phyloP scores from a whole-genome alignment of 1,139 yeast species.

The Pichia norvegensis region DNA sequence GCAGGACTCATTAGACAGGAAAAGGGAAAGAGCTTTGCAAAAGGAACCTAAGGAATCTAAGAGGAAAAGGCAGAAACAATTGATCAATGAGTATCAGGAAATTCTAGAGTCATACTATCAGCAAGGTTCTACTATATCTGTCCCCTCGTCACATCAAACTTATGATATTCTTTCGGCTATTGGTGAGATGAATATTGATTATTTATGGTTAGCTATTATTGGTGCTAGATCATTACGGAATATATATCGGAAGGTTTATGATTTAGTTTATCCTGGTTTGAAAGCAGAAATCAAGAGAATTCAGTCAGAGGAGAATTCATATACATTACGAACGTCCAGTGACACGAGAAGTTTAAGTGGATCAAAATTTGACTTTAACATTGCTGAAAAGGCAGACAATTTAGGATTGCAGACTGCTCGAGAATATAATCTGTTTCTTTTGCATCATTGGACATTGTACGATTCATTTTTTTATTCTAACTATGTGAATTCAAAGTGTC shows the following conservation, averaged over 20 bases:
- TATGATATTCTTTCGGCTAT: conserved; percentile 74
- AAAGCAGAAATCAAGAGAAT: conserved; percentile 80
- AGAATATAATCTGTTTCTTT: conserved; percentile 77
- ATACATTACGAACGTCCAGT: background rate
- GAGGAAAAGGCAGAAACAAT: conserved; percentile 35
- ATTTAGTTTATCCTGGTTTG: conserved; percentile 61
- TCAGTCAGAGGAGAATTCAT: conserved; percentile 20
- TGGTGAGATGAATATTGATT: conserved; percentile 66
- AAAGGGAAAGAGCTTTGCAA: conserved; percentile 10
- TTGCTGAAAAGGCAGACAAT: conserved; percentile 55
- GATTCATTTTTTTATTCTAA: conserved; percentile 87
- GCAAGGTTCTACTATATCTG: conserved; percentile 71
- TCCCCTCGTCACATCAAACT: conserved; percentile 71
- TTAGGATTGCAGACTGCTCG: conserved; percentile 60
- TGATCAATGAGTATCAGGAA: conserved; percentile 41
- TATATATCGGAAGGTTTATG: conserved; percentile 70
- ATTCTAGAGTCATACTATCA: conserved; percentile 62
- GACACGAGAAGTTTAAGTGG: background rate
- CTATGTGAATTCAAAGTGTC: conserved; percentile 79
- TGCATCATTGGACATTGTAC: conserved; percentile 90
- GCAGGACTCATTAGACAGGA: conserved; percentile 28
- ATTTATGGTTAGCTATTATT: conserved; percentile 79
- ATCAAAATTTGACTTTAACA: conserved; percentile 14
- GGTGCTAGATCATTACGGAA: conserved; percentile 81
- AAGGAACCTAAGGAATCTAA: conserved; percentile 16